Conservation (phyloP, 202 grass and related monocot genomes). For the Elaeis oleifera region DNA sequence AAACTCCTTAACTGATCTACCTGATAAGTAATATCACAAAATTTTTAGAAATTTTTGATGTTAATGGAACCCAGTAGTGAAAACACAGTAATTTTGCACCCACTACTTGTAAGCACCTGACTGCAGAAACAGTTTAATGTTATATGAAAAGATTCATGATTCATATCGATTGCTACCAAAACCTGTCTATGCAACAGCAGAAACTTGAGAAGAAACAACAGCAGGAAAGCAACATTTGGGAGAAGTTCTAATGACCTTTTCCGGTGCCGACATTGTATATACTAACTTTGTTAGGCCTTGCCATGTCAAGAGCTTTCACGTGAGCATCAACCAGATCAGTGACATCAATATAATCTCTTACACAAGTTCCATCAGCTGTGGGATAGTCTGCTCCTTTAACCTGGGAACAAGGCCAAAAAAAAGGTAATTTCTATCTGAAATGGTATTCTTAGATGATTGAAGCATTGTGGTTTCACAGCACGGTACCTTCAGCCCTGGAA, state of each 20-base stretch:
- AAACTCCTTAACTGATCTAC: constrained; percentile 91
- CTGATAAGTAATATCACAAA: constrained; percentile 22
- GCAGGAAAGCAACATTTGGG: background rate
- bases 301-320: background rate
- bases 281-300: background rate
- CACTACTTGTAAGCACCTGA: too few species aligned
- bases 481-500: background rate
- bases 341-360: constrained; percentile 2
- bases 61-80: too few species aligned
- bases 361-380: background rate
- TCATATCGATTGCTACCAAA: too few species aligned
- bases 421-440: background rate
- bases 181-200: too few species aligned
- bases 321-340: constrained; percentile 7
- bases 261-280: constrained; percentile 38
- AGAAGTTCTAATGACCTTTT: constrained; percentile 46
- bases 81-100: too few species aligned
- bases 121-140: too few species aligned
- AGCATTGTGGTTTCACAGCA: background rate
- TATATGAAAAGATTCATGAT: too few species aligned
- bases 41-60: too few species aligned
- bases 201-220: background rate
- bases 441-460: background rate
- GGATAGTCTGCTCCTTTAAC: background rate
- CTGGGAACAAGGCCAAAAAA: background rate